Percentiles rank a stretch among this genome's conserved stretches.
Conservation (phyloP, 2,329 filamentous ascomycete species). For the Aspergillus jensenii region DNA sequence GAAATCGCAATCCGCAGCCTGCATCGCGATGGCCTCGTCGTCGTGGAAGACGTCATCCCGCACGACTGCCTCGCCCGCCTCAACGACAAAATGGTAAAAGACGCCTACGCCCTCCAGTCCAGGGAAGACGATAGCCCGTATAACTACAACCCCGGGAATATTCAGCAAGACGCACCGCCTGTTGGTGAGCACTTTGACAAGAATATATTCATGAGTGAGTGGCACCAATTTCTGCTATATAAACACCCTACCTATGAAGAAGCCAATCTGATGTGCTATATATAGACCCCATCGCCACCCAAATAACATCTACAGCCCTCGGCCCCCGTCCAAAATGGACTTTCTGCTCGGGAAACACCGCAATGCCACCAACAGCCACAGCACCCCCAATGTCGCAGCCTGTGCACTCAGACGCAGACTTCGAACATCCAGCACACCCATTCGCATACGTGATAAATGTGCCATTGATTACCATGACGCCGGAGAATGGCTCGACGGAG, state of each 20-base stretch:
- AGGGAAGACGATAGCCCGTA: constrained; percentile 22
- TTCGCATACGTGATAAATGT: constrained; percentile 52
- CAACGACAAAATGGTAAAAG: constrained; percentile 27
- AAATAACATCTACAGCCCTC: constrained; percentile 25
- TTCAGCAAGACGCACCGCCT: constrained; percentile 38
- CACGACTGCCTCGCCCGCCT: constrained; percentile 33
- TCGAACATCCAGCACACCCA: constrained; percentile 52
- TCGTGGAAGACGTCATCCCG: constrained; percentile 39
- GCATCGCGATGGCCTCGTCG: constrained; percentile 39
- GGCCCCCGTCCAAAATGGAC: constrained; percentile 38
- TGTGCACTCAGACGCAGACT: constrained; percentile 43
- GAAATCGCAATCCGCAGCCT: constrained; percentile 26
- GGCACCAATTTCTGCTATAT: constrained; percentile 33
- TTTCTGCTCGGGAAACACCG: constrained; percentile 43
- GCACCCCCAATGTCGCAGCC: constrained; percentile 33
- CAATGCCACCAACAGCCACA: constrained; percentile 32
- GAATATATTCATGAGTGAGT: constrained; percentile 40
- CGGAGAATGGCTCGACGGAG: constrained; percentile 51
- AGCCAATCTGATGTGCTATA: no score
- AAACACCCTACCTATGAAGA: no score
- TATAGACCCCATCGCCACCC: no score
- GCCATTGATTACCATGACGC: constrained; percentile 46
- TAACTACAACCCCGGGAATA: constrained; percentile 36
- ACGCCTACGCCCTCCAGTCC: constrained; percentile 34
- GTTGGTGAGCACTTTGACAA: constrained; percentile 24